Conservation (phyloP, 2,329 filamentous ascomycete genomes). For the Curvularia hawaiiensis region DNA sequence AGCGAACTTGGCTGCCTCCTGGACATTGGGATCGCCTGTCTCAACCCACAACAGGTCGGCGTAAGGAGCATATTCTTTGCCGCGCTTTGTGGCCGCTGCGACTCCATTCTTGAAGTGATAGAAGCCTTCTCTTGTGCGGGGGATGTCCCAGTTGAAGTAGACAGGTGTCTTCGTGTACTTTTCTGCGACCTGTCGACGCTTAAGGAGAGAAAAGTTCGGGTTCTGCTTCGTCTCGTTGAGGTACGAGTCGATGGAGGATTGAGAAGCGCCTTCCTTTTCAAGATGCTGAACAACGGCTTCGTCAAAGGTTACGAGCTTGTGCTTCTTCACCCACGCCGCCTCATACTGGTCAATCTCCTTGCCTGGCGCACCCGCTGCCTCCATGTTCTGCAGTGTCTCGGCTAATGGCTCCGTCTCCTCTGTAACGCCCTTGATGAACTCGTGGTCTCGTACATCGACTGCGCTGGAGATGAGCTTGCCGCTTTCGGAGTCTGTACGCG, state of each 20-base stretch:
- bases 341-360: conserved; percentile 86
- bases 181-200: conserved; percentile 74
- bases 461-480: conserved; percentile 88
- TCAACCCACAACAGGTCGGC: conserved; percentile 98
- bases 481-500: conserved; percentile 93
- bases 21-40: conserved; percentile 85
- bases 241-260: conserved; percentile 71
- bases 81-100: conserved; percentile 86
- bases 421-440: conserved; percentile 90
- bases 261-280: conserved; percentile 65
- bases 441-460: conserved; percentile 92
- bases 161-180: conserved; percentile 70
- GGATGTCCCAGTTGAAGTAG: conserved; percentile 88
- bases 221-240: conserved; percentile 65
- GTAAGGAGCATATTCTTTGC: conserved; percentile 87
- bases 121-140: conserved; percentile 90
- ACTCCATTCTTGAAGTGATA: conserved; percentile 90
- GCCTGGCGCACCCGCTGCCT: conserved; percentile 75
- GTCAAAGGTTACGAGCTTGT: conserved; percentile 87
- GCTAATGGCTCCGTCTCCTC: conserved; percentile 81
- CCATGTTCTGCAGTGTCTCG: conserved; percentile 90
- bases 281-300: conserved; percentile 84
- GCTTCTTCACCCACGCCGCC: conserved; percentile 83
- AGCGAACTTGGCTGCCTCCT: conserved; percentile 76
- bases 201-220: conserved; percentile 76